Evolutionary conservation across 1,139 yeast species (phyloP).

Genomic region (Geotrichum citri-aurantii): DNA sequence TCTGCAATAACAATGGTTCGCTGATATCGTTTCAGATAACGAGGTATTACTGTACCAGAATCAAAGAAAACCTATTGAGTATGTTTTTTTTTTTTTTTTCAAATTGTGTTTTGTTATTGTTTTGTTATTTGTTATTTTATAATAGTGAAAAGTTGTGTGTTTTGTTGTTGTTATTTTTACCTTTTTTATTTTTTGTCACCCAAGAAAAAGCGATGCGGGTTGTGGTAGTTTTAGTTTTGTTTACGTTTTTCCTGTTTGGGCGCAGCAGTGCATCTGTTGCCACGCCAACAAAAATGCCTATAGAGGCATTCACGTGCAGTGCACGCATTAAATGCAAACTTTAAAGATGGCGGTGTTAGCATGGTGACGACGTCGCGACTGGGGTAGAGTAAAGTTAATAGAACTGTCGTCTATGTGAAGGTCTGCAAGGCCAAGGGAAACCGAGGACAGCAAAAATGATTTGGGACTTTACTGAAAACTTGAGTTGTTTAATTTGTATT

Average conservation of each 20-base stretch:
- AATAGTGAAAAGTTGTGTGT: too few species aligned
- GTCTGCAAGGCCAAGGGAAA: too few species aligned
- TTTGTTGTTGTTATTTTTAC: background rate
- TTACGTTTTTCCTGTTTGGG: background rate
- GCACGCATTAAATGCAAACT: background rate
- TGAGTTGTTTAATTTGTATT: too few species aligned
- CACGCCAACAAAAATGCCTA: background rate
- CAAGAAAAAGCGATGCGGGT: background rate
- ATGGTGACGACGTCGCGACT: background rate
- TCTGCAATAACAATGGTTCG: too few species aligned
- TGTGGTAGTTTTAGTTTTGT: background rate
- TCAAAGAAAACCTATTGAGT: background rate
- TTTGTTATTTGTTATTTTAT: too few species aligned
- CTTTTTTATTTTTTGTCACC: background rate
- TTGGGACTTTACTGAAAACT: too few species aligned
- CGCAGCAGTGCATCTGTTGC: conserved; percentile 2
- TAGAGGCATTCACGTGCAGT: background rate
- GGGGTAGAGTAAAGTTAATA: too few species aligned
- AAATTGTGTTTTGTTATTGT: background rate
- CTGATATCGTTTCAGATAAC: too few species aligned
- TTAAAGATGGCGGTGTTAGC: background rate
- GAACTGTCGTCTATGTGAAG: too few species aligned
- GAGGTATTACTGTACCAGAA: too few species aligned
- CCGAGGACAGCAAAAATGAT: too few species aligned
- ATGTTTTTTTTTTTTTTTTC: background rate